Evolutionary conservation across 768 basidiomycete genomes (phyloP), one percentile per base, ranked within the genome.

Genomic region (Trametes villosa): DNA sequence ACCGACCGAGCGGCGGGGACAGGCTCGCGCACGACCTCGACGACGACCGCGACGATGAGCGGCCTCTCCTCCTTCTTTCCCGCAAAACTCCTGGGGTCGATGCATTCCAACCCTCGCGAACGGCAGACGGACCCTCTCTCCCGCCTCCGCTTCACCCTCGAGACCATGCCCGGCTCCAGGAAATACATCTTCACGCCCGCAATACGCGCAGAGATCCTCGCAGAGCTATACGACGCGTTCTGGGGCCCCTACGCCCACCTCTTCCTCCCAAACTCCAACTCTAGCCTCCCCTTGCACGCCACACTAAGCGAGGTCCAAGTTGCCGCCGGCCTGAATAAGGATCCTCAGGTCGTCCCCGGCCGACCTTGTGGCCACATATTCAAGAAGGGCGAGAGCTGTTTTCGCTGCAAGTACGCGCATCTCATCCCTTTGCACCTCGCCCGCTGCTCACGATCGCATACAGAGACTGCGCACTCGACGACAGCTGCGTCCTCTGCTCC

Each of bases 391-490:
- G 94, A 97, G 74, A 88, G 88, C 67, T 94, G 94, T 67, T 96
- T 95, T 74, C 83, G 94, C 50, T 96, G 94, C 90, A 92, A 92
- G 94, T 94, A 69, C 78, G 92, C 12, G n/a, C 5, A n/a, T 29
- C 17, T 26, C 24, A 12, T 57, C 20, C 3, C 30, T 20, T 17
- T 49, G 44, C n/a, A 50, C 24, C 22, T 33, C 24, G 17, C 42
- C 24, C 9, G 2, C 26, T 26, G 13, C 24, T 45, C 24, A 45
- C 15, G 3, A 4, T 20, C 38, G 6, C 29, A 61, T 50, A 53
- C 36, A 97, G 96, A 72, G 95, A 97, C 67, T 98, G 96, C 74
- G 88, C 91, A 1, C 76, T 91, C 52, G 92, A 97, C 66, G 89
- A 94, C 56, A 92, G 89, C 66, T 96, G 91, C 67, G 94, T 97